Evolutionary conservation across 139 green algal species (phyloP).

Genomic region (Chlamydomonas urium): DNA sequence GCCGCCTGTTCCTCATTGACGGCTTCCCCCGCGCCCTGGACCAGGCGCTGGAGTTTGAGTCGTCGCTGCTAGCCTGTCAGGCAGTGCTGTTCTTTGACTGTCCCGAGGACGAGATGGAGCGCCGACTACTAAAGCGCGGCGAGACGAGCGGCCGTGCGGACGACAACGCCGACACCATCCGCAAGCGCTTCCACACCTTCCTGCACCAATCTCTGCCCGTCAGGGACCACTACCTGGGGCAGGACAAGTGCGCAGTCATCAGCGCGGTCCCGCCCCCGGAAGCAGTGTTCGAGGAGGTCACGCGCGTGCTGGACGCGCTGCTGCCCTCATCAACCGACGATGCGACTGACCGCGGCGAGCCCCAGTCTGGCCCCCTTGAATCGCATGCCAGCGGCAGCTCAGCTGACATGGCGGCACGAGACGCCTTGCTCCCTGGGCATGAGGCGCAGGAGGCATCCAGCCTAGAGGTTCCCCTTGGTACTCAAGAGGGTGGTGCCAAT

Average conservation of each 20-base stretch:
- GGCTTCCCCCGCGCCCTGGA: conserved; percentile 86
- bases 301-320: conserved; percentile 12
- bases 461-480: no score
- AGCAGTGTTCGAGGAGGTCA: conserved; percentile 27
- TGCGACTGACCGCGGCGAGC: no score
- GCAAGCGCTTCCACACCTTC: conserved; percentile 72
- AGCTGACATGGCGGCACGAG: no score
- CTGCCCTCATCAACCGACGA: no score
- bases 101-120: conserved; percentile 46
- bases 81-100: conserved; percentile 79
- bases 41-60: conserved; percentile 26
- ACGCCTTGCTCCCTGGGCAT: no score
- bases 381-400: no score
- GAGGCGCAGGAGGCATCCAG: no score
- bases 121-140: conserved; percentile 51
- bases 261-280: conserved; percentile 23
- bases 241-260: conserved; percentile 23
- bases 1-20: conserved; percentile 82
- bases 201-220: conserved; percentile 78
- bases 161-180: conserved; percentile 70
- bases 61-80: conserved; percentile 18
- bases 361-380: no score
- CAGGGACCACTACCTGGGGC: conserved; percentile 68
- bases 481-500: no score
- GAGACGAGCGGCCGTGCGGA: conserved; percentile 56